Evolutionary conservation across 2,329 filamentous ascomycete species (phyloP), one percentile per base, ranked within the genome.

Genomic region (Dendrostoma leiphaemia): DNA sequence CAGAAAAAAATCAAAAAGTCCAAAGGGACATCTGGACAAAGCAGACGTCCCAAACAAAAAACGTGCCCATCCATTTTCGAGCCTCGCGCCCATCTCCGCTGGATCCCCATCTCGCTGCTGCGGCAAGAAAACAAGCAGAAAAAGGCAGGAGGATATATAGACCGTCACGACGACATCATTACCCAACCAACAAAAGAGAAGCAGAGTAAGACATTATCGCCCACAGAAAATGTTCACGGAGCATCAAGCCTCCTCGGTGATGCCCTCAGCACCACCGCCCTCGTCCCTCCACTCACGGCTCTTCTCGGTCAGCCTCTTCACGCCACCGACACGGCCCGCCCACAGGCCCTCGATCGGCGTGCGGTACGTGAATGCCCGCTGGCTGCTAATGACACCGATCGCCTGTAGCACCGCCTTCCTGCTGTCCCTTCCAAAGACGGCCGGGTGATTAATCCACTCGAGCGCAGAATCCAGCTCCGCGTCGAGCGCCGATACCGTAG

Each of bases 381-480:
- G 94, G 6, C 90, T 95, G 65, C 90, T 94, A 63, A 99, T 97
- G 58, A 97, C 92, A 6, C 94, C 93, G 61, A 99, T 97, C 15
- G 92, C 91, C 70, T 99, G 94, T 23, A 99, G 79, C 2, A 99
- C 92, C 4, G 93, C 91, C 75, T 99, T 99, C 64, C 94, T 86
- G 54, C 90, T 94, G 69, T 99, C 94, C 34, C 94, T 85, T 8
- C 89, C 88, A 68, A 99, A 99, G 2, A 97, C 90, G 2, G 92
- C 92, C 1, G 94, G 94, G 66, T 99, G 94, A 67, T 89, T 91
- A 71, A 99, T 97, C 94, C 94, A 99, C 72, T 99, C 94, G 15
- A 99, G 76, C 48, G 89, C 90, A 31, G 89, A 84, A 68, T 96
- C 91, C 31, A 99, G 82, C 70, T 99, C 94, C 1, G 89, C 84